phyloP scores from a whole-genome alignment of 192 early-diverging fungal genomes.

The Umbelopsis vinacea region DNA sequence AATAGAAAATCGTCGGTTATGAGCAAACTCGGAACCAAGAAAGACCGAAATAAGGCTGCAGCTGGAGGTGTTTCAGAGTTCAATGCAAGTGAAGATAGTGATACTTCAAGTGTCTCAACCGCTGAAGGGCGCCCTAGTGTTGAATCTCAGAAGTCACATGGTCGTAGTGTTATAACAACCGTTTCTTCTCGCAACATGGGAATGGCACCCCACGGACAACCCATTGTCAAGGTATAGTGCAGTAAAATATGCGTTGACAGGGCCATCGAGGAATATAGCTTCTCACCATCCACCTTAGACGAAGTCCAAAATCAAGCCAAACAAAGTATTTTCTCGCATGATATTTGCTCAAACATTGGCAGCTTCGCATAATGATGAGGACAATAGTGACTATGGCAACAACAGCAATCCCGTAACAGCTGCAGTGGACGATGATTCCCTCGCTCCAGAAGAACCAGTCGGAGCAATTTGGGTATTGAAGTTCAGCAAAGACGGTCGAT shows the following conservation, averaged over 20 bases:
- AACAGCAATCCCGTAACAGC: not conserved
- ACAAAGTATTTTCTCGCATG: slow-evolving; percentile 23
- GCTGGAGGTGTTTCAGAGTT: not conserved
- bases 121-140: not conserved
- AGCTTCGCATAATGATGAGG: not conserved
- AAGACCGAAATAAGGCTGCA: not conserved
- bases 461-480: slow-evolving; percentile 73
- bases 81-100: not conserved
- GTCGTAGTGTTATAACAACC: not conserved
- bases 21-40: not conserved
- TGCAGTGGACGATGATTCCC: not conserved
- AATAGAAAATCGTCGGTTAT: not conserved
- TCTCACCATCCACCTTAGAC: slow-evolving; percentile 3
- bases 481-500: slow-evolving; percentile 80
- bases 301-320: slow-evolving; percentile 32
- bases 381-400: not conserved
- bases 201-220: not conserved
- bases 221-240: not conserved
- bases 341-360: slow-evolving; percentile 34
- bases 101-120: not conserved
- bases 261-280: not conserved
- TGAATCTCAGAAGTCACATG: not conserved
- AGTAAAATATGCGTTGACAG: not conserved
- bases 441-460: slow-evolving; percentile 9
- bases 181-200: not conserved